Base-by-base conservation (phyloP, 257 asterid species). In the Salvia hispanica region DNA sequence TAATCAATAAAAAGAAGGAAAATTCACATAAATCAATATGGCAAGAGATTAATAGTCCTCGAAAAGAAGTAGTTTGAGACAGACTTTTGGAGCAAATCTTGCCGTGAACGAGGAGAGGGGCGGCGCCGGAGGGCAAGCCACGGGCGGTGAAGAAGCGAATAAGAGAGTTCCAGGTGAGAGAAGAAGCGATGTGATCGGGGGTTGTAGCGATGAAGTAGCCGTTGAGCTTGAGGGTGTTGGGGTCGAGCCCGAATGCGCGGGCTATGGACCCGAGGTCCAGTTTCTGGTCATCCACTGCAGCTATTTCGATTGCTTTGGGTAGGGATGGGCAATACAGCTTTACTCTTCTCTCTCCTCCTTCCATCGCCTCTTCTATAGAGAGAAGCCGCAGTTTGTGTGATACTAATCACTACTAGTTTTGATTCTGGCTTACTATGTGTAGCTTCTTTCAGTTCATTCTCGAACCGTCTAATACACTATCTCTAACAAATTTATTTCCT, bases 121-220 rank as follows among this genome's bases (percentile, higher is more conserved):
- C 43, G 44, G 77, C 80, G 66, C 92, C 96, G 60, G 96, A 82
- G 67, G 97, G 72, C 44, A 89, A 59, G 7, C 90, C 88, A 61
- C 90, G 84, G 53, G 91, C 71, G 37, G 95, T 80, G 83, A 89
- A 92, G 84, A 83, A 92, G 0, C 92, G 76, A 60, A 92, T 77
- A 7, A 92, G 92, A 34, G 97, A 89, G 71, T 73, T 82, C 98
- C 98, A 92, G 43, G 97, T 89, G 40, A 92, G 86, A n/a, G 98
- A 87, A 7, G 88, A 86, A 9, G 98, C 96, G 5, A 89, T 25
- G 47, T 86, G 74, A 75, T 87, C 95, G 31, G 31, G 31, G 31
- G 31, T 0, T 25, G 31, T 25, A 25, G 31, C 31, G 31, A 25
- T 25, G 31, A 25, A 25, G 93, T 92, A 91, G 42, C 93, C 93